A percentile compares a stretch with the other conserved stretches of the same genome.
Evolutionary conservation across 306 rosid genomes (phyloP).

Genomic region (Prunus dulcis): DNA sequence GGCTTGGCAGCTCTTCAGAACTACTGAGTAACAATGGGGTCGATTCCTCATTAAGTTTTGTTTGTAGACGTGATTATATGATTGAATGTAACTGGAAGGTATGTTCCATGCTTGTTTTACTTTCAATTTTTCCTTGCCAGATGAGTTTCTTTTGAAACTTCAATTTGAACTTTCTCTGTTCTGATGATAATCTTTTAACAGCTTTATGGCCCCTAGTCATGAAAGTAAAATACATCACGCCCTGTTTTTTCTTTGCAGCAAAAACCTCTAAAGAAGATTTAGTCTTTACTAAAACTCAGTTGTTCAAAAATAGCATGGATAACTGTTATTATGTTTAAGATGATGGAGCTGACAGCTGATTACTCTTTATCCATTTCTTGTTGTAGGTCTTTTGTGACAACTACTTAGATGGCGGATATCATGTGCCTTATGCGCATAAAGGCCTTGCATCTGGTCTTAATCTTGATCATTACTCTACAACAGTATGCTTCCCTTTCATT

Average conservation of each 20-base stretch:
- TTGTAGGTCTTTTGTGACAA: conserved; percentile 91
- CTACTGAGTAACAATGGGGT: conserved; percentile 52
- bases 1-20: conserved; percentile 85
- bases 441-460: conserved; percentile 80
- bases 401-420: conserved; percentile 96
- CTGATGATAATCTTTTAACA: background rate
- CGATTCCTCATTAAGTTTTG: conserved; percentile 64
- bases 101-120: background rate
- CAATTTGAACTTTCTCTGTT: background rate
- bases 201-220: background rate
- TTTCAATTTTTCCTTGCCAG: background rate
- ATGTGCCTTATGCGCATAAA: conserved; percentile 89
- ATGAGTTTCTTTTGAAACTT: background rate
- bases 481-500: conserved; percentile 41
- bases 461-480: conserved; percentile 67
- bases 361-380: background rate
- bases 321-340: background rate
- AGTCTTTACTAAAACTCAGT: background rate
- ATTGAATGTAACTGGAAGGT: conserved; percentile 97
- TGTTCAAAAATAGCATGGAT: background rate
- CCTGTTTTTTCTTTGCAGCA: background rate
- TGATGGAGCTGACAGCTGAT: background rate
- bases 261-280: background rate
- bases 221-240: background rate
- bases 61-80: conserved; percentile 76